Percentiles rank a stretch among this genome's conserved stretches.
Evolutionary conservation across 2,329 filamentous ascomycete species (phyloP).

Genomic region (Paraconiothyrium sp.): DNA sequence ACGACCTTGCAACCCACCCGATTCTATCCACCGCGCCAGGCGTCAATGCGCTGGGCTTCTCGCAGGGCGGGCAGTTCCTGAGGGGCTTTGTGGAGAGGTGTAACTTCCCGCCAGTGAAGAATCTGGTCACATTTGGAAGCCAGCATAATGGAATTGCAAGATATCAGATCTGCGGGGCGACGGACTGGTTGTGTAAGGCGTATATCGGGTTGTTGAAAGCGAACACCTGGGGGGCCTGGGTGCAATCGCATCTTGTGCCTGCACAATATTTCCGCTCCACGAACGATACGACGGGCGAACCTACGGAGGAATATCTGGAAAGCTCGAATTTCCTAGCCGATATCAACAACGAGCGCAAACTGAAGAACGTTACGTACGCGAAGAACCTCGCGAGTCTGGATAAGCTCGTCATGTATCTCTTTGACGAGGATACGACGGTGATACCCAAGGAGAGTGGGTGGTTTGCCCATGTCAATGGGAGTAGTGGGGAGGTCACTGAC

Average conservation of each 20-base stretch:
- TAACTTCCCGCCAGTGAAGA: slow-evolving; percentile 77
- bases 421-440: slow-evolving; percentile 84
- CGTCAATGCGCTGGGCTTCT: slow-evolving; percentile 92
- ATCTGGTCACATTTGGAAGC: slow-evolving; percentile 85
- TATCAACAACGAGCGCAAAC: slow-evolving; percentile 87
- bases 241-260: slow-evolving; percentile 83
- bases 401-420: slow-evolving; percentile 89
- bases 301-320: slow-evolving; percentile 73
- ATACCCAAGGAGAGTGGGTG: slow-evolving; percentile 90
- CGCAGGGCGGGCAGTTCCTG: slow-evolving; percentile 96
- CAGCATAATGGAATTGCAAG: slow-evolving; percentile 92
- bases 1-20: slow-evolving; percentile 76
- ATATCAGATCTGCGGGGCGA: slow-evolving; percentile 76
- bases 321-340: slow-evolving; percentile 90
- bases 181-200: slow-evolving; percentile 82
- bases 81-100: slow-evolving; percentile 89
- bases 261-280: slow-evolving; percentile 92
- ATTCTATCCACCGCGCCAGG: slow-evolving; percentile 84
- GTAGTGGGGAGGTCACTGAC: slow-evolving; percentile 67
- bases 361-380: slow-evolving; percentile 80
- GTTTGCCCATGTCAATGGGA: slow-evolving; percentile 82
- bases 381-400: slow-evolving; percentile 74
- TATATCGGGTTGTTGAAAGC: slow-evolving; percentile 80
- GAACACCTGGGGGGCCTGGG: slow-evolving; percentile 81
- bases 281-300: slow-evolving; percentile 64